phyloP scores from a whole-genome alignment of 2,329 filamentous ascomycete species.

The Cladophialophora yegresii region DNA sequence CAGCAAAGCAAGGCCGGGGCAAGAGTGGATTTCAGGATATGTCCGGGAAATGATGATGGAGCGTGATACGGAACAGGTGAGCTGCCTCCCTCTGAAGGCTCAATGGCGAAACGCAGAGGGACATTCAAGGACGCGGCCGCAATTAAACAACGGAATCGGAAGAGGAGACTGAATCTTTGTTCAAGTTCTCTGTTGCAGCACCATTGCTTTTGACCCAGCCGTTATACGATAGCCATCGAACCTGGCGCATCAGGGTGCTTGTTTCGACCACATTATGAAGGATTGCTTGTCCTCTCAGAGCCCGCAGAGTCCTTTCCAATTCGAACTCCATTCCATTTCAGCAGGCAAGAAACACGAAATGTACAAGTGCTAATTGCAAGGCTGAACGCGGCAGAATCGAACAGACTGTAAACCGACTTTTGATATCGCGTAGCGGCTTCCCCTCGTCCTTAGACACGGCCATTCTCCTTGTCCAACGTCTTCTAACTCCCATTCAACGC shows the following conservation, averaged over 20 bases:
- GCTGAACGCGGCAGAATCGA: conserved; percentile 1
- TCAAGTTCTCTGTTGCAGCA: not conserved
- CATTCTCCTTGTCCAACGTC: not conserved
- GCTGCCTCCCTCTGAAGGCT: too few species aligned
- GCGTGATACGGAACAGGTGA: not conserved
- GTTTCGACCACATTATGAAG: not conserved
- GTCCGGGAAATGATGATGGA: not conserved
- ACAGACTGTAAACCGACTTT: not conserved
- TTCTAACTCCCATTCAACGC: not conserved
- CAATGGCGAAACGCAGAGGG: not conserved
- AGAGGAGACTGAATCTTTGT: not conserved
- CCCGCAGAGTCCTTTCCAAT: not conserved
- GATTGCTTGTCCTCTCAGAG: not conserved
- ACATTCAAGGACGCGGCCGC: not conserved
- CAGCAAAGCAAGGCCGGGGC: not conserved
- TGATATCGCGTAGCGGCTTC: not conserved
- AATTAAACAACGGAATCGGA: not conserved
- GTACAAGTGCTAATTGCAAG: not conserved
- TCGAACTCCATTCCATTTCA: not conserved
- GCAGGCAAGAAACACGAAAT: not conserved
- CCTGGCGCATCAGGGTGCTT: not conserved
- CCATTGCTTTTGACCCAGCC: not conserved
- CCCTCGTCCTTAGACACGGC: not conserved
- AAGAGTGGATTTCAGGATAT: not conserved
- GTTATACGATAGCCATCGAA: not conserved